These are phyloP conservation scores for Pseudonectria foliicola DNA, from an alignment of 2,329 filamentous ascomycete species.

Conservation along the genomic window DNA sequence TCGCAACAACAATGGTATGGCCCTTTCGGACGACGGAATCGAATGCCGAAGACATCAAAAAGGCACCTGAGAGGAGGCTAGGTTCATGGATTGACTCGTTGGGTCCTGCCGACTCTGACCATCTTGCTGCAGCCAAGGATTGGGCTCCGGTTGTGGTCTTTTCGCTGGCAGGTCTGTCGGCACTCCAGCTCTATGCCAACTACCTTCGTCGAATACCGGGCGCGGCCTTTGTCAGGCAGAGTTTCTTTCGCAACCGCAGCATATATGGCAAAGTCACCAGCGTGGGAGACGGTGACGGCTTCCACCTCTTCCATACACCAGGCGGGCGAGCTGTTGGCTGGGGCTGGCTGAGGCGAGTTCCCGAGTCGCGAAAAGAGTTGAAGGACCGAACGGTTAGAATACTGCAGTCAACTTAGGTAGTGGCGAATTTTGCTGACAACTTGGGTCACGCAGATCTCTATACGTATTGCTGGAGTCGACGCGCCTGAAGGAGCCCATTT, in stretches of 20 bases:
- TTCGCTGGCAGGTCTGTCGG: conserved; percentile 31
- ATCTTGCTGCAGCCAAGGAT: conserved; percentile 29
- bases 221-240: conserved; percentile 65
- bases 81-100: conserved; percentile 35
- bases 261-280: conserved; percentile 83
- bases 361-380: conserved; percentile 59
- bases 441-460: conserved; percentile 55
- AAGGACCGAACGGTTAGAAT: conserved; percentile 67
- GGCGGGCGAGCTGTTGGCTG: conserved; percentile 83
- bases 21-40: conserved; percentile 29
- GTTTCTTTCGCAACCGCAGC: conserved; percentile 66
- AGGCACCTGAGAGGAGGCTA: conserved; percentile 17
- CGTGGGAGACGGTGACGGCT: conserved; percentile 94
- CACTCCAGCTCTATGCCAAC: conserved; percentile 55
- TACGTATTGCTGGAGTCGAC: conserved; percentile 87
- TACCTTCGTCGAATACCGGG: conserved; percentile 82
- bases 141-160: conserved; percentile 33
- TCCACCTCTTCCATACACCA: conserved; percentile 89
- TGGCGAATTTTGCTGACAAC: conserved; percentile 9
- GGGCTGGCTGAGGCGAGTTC: conserved; percentile 82
- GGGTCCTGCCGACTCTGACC: conserved; percentile 17
- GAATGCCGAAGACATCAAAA: conserved; percentile 15
- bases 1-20: conserved; percentile 33
- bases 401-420: neutral
- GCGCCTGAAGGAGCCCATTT: conserved; percentile 92